Evolutionary conservation across 495 filamentous ascomycete species (phyloP), one percentile per base, ranked within the genome.

Genomic region (Neurospora sp.): DNA sequence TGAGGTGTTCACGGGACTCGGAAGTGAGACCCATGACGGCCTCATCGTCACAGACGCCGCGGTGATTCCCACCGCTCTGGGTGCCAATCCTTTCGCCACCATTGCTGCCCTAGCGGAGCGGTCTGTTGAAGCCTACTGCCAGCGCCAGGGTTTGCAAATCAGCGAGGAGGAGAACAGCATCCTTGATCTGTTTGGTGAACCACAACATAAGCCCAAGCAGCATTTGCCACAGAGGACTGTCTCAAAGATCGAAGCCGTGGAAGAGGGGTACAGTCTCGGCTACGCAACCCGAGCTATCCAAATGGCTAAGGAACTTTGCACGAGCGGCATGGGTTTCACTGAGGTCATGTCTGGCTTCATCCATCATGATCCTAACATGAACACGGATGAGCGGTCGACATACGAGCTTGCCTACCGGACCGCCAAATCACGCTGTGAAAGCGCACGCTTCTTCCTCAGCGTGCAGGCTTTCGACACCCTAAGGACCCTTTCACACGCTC

Each of bases 61-160:
- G n/a, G 79, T 89, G 2, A 86, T 93, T 72, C 90, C 90, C 1
- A 88, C 87, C 41, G 84, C 89, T n/a, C 80, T 92, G 14, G 89
- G 89, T 39, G 88, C 89, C 14, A 92, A 92, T 76, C 89, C 89
- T n/a, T 87, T 91, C 72, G 91, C 89, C 18, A 93, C 90, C 4
- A 91, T 92, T 44, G 86, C 90, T 0, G 89, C 90, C 23, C 83
- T 93, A 35, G 88, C 90, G 0, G 90, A 92, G 79, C 84, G 90
- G 39, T 87, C 86, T 0, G 83, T 92, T 11, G 86, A 87, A 70
- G 78, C 81, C 4, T 84, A 89, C 66, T 81, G 83, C 7, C 73
- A 77, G 72, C 78, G 81, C 42, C 72, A 82, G 14, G 75, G 77
- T 2, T 82, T 89, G 39, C 73, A 71, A 23, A 87, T 91, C 72